A percentile compares a stretch with the other conserved stretches of the same genome.
These are phyloP conservation scores for Pseudozyma pruni DNA, from an alignment of 1,284 basidiomycete genomes.

Conservation along the genomic window DNA sequence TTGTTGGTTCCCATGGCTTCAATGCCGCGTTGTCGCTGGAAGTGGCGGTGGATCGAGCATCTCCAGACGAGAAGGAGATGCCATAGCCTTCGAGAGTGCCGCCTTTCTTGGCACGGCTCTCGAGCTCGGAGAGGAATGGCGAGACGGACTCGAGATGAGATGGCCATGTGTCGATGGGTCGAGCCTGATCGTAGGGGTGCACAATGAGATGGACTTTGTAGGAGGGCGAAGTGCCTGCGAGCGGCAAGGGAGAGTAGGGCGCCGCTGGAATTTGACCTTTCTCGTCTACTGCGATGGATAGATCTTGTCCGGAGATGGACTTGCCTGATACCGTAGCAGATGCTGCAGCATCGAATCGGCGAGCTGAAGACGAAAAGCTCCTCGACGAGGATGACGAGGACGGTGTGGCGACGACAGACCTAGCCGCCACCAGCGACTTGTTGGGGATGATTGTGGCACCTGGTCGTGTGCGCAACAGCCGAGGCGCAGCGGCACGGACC, in stretches of 20 bases:
- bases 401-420: background rate
- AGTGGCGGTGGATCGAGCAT: constrained; percentile 2
- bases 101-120: constrained; percentile 46
- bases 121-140: constrained; percentile 59
- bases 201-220: constrained; percentile 61
- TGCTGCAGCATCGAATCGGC: background rate
- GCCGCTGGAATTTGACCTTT: constrained; percentile 49
- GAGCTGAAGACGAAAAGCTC: constrained; percentile 13
- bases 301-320: constrained; percentile 35
- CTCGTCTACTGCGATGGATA: constrained; percentile 48
- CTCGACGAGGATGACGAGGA: constrained; percentile 2
- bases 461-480: constrained; percentile 16
- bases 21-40: background rate
- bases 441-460: constrained; percentile 7
- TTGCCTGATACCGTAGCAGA: background rate
- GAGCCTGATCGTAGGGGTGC: constrained; percentile 37
- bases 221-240: constrained; percentile 56
- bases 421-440: constrained; percentile 3
- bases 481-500: constrained; percentile 24
- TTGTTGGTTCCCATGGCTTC: constrained; percentile 54
- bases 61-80: constrained; percentile 51
- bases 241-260: constrained; percentile 56
- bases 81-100: constrained; percentile 58
- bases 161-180: constrained; percentile 55
- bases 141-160: constrained; percentile 55